Conservation (phyloP, 768 basidiomycete genomes). For the Suillus tomentosus region DNA sequence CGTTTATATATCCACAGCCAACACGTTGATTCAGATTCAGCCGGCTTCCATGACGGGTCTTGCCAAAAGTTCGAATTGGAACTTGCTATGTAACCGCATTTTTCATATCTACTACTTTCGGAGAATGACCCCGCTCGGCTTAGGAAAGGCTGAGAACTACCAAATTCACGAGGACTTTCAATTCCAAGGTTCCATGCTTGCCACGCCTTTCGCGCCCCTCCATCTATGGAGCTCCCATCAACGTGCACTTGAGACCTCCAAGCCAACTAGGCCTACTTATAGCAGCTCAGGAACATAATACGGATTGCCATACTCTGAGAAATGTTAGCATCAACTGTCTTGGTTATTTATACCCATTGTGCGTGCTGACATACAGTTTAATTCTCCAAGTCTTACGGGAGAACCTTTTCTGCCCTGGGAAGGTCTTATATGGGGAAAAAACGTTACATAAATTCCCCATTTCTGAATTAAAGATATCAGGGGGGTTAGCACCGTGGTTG, state of each 20-base stretch:
- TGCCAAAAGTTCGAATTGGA: conserved; percentile 9
- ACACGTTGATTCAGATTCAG: conserved; percentile 25
- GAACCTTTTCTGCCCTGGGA: not conserved
- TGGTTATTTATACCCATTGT: not conserved
- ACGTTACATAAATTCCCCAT: not conserved
- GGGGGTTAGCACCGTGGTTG: conserved; percentile 2
- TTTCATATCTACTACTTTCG: conserved; percentile 20
- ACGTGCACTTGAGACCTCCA: not conserved
- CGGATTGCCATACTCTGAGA: not conserved
- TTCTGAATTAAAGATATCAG: not conserved
- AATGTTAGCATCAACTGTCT: not conserved
- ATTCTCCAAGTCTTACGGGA: not conserved
- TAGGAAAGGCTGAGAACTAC: conserved; percentile 11
- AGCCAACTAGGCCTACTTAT: not conserved
- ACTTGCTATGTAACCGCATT: conserved; percentile 4
- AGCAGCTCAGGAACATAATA: not conserved
- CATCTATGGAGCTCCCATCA: conserved; percentile 10
- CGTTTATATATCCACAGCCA: conserved; percentile 15
- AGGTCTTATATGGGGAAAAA: not conserved
- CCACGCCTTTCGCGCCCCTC: conserved; percentile 17
- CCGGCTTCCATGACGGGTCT: conserved; percentile 22
- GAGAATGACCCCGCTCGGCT: conserved; percentile 12
- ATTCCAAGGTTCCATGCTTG: conserved; percentile 10
- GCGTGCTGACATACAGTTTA: not conserved
- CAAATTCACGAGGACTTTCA: not conserved